Evolutionary conservation across 169 alveolate genomes (phyloP), one percentile per base, ranked within the genome.

Genomic region (Plasmodium knowlesi): DNA sequence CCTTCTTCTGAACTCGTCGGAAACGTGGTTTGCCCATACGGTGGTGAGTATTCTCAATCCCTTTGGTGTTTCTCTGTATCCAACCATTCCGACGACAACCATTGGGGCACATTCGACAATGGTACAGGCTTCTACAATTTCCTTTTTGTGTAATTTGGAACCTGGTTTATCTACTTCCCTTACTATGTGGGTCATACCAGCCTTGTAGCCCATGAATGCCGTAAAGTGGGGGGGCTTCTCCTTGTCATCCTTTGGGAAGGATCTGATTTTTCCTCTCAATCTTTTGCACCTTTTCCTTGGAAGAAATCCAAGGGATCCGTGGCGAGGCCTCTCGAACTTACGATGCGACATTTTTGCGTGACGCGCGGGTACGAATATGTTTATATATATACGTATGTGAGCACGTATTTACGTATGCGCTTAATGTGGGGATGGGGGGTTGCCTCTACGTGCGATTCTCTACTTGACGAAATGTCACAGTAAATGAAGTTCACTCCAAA

Each of bases 171-270:
- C 99, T 84, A 98, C 99, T 95, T 98, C 99, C 92, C 99, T 98
- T 81, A 99, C 99, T 72, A 99, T 98, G 97, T 99, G 99, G 70
- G 99, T 99, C 99, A 99, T 99, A 92, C 99, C 99, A 82, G 99
- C 99, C 97, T 99, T 99, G 98, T 98, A 99, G 91, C 99, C 99
- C 98, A 98, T 97, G 98, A 99, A 99, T 84, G 99, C 99, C 0
- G 99, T 99, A 70, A 99, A 97, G 97, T 99, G 99, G 76, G 99
- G 99, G 37, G 98, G 98, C 93, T 98, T 96, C 70, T 97, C 93
- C 50, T 98, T 97, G 95, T 99, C 99, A 83, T 99, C 99, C 96
- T 98, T 99, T 81, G 99, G 99, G 98, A 99, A 99, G n/a, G 99
- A 97, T 94, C 97, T 71, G 86, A 97, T 98, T 92, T 97, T 98